Base-by-base conservation (phyloP, 148 eudicot genomes). In the Drosera capensis region DNA sequence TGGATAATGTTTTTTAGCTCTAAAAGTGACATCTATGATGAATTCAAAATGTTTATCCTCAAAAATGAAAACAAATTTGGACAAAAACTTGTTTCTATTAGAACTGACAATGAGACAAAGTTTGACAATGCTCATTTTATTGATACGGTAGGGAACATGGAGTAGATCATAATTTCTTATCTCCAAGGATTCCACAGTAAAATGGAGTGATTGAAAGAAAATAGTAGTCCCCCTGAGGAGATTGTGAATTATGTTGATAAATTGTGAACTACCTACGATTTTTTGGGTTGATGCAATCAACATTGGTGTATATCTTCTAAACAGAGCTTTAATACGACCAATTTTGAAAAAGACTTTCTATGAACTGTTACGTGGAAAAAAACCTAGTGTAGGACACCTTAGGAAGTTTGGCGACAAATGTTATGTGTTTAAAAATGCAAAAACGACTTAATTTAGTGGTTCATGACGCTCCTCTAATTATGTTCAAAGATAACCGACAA, bases 211-310 rank as follows among this genome's bases (percentile, higher is more conserved):
- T 2, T 2, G 14, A 19, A 43, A 20, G 40, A n/a, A 48, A 48
- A 20, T 29, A 18, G 16, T 1, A n/a, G 23, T 0, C 29, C 39
- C 6, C 23, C 20, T 2, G 1, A 48, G n/a, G 25, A 31, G 1
- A 34, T 48, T 7, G 22, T 40, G 0, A 2, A 34, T 40, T 31
- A 11, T 29, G 40, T n/a, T 48, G 7, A 12, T 48, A 1, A n/a
- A 4, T 1, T 29, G 7, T 19, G 40, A 23, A 2, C 20, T 48
- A 31, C 39, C 23, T 4, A 15, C 9, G 7, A 5, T 16, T 11
- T 48, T 48, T 2, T 48, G 52, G 52, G 20, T 29, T 2, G 52
- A 48, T 1, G 40, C n/a, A 2, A 6, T 48, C 14, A 18, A 11
- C 8, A 12, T 7, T 5, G 15, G 22, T 25, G 12, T 8, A 7